A percentile compares a stretch with the other conserved stretches of the same genome.
These are phyloP conservation scores for Cladophialophora immunda DNA, from an alignment of 2,329 filamentous ascomycete species.

Conservation along the genomic window DNA sequence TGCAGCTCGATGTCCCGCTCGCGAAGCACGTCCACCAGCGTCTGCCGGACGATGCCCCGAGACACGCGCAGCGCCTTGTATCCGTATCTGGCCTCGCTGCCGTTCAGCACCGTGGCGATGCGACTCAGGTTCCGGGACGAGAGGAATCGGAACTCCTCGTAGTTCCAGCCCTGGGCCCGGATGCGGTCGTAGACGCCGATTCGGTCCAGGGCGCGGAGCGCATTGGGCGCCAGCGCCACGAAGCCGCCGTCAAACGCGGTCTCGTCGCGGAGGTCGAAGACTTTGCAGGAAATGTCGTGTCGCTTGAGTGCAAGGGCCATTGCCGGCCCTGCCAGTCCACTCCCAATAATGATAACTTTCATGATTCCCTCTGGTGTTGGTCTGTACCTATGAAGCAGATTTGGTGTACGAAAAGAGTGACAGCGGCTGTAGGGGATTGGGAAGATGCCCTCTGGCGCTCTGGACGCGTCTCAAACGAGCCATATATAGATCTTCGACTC, in stretches of 20 bases:
- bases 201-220: constrained; percentile 61
- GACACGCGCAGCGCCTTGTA: constrained; percentile 37
- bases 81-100: constrained; percentile 47
- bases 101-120: constrained; percentile 32
- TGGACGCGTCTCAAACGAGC: not conserved
- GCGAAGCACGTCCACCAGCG: constrained; percentile 22
- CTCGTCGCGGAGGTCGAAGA: constrained; percentile 62
- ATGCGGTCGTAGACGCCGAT: constrained; percentile 60
- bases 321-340: constrained; percentile 47
- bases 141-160: constrained; percentile 59
- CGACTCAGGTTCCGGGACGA: constrained; percentile 45
- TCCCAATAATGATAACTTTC: constrained; percentile 31
- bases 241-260: constrained; percentile 62
- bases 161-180: constrained; percentile 57
- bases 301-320: constrained; percentile 64
- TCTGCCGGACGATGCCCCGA: constrained; percentile 31
- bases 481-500: not conserved
- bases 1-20: constrained; percentile 31
- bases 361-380: not conserved
- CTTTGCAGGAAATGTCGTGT: constrained; percentile 57
- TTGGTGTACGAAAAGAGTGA: not conserved
- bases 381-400: not conserved
- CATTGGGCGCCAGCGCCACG: constrained; percentile 68
- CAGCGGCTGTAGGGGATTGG: not conserved
- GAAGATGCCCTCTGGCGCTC: not conserved